phyloP scores from a whole-genome alignment of 2,329 filamentous ascomycete genomes.

The Fusarium denticulatum region DNA sequence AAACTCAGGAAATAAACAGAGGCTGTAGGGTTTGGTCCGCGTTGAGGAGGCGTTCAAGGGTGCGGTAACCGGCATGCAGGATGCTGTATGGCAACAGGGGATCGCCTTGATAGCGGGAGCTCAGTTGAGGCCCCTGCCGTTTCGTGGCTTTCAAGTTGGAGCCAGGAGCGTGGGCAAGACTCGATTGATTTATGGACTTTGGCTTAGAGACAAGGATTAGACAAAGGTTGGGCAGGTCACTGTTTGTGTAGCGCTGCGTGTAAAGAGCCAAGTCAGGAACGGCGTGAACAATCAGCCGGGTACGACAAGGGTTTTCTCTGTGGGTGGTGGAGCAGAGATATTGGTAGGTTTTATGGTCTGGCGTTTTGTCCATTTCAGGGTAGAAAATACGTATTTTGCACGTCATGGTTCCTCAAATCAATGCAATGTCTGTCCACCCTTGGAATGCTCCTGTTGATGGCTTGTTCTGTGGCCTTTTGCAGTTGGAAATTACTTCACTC shows the following conservation, averaged over 20 bases:
- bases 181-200: neutral
- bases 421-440: constrained; percentile 3
- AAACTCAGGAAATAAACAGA: constrained; percentile 15
- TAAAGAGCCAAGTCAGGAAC: constrained; percentile 43
- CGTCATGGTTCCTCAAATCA: constrained; percentile 29
- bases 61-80: constrained; percentile 17
- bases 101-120: constrained; percentile 1
- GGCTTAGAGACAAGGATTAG: constrained; percentile 22
- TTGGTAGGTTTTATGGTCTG: constrained; percentile 13
- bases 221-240: constrained; percentile 16
- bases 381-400: constrained; percentile 19
- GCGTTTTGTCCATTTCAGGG: constrained; percentile 6
- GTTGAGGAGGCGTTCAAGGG: constrained; percentile 11
- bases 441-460: constrained; percentile 5
- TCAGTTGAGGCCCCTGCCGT: constrained; percentile 15
- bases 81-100: constrained; percentile 13
- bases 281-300: constrained; percentile 41
- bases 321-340: constrained; percentile 36
- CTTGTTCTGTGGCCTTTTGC: neutral
- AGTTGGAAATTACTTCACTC: constrained; percentile 11
- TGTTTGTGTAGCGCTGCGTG: constrained; percentile 10
- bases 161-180: constrained; percentile 29
- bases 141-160: constrained; percentile 21
- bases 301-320: constrained; percentile 38
- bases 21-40: constrained; percentile 23